Evolutionary conservation across 202 grass and related monocot genomes (phyloP), one percentile per base, ranked within the genome.

Genomic region (Hordeum pubiflorum): DNA sequence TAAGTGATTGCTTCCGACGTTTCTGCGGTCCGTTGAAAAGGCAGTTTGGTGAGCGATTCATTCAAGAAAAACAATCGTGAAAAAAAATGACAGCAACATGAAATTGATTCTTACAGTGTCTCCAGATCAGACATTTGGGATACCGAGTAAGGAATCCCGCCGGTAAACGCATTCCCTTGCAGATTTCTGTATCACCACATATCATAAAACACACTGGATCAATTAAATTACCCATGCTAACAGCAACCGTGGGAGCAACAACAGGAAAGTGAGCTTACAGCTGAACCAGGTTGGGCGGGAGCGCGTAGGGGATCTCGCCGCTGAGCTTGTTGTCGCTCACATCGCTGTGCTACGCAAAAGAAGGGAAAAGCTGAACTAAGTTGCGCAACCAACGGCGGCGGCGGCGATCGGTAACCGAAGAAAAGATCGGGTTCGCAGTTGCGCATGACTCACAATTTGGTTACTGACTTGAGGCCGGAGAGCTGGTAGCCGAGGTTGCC

Each of bases 291-390:
- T 99, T 99, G 33, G 96, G 96, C 70, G 96, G 96, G 69, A 99
- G 96, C 72, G 94, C 88, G 29, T 93, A 99, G 5, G 92, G 92
- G 26, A 99, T 89, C 72, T 91, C 90, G 12, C 96, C 92, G 9
- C 89, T 77, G 69, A 99, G 83, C 72, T 99, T 95, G 84, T 99
- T 99, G 67, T 91, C 91, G 83, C 96, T 99, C 38, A 91, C 79
- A 69, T 99, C 92, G 72, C 96, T 95, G 89, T 89, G 91, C 90
- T 93, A 93, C 76, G 91, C 79, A 78, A 85, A 89, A 94, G 75
- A 85, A 86, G 75, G 52, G 18, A 62, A 69, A 69, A 88, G 74
- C 87, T 88, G 58, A 87, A 91, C 88, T 96, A 88, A 83, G 85
- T 91, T 93, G 72, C 63, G 88, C 84, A 81, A 91, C 76, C 58